Conservation (phyloP, 1,284 basidiomycete species). For the Tranzscheliella williamsii region DNA sequence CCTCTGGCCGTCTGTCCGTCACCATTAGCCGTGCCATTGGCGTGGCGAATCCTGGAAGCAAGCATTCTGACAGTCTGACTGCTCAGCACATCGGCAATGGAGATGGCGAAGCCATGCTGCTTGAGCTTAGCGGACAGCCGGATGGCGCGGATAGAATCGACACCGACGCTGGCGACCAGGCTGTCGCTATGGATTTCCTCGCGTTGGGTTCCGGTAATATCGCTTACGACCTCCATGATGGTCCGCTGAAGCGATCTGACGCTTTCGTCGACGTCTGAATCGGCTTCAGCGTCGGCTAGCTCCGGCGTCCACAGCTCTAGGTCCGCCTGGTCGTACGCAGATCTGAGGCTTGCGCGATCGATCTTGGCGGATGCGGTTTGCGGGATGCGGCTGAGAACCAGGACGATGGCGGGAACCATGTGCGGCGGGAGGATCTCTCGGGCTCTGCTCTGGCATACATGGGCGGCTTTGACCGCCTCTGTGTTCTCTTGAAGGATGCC, state of each 20-base stretch:
- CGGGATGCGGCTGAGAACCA: no score
- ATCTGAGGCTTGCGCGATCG: no score
- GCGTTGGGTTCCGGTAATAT: slow-evolving; percentile 2
- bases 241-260: not conserved
- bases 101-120: slow-evolving; percentile 1
- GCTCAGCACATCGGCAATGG: not conserved
- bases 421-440: no score
- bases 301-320: no score
- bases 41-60: not conserved
- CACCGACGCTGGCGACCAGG: slow-evolving; percentile 3
- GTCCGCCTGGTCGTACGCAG: no score
- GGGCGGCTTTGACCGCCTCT: no score
- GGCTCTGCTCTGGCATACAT: no score
- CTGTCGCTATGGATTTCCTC: slow-evolving; percentile 3
- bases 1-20: no score
- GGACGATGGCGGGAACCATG: no score
- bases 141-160: slow-evolving; percentile 9
- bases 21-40: not conserved
- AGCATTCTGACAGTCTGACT: slow-evolving; percentile 2
- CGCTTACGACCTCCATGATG: slow-evolving; percentile 1
- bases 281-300: no score
- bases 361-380: no score
- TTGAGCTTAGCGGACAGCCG: slow-evolving; percentile 12
- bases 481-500: no score
- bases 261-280: slow-evolving; percentile 1